Percentiles rank a stretch among this genome's conserved stretches.
Evolutionary conservation across 768 basidiomycete species (phyloP).

Genomic region (Russula brevipes): DNA sequence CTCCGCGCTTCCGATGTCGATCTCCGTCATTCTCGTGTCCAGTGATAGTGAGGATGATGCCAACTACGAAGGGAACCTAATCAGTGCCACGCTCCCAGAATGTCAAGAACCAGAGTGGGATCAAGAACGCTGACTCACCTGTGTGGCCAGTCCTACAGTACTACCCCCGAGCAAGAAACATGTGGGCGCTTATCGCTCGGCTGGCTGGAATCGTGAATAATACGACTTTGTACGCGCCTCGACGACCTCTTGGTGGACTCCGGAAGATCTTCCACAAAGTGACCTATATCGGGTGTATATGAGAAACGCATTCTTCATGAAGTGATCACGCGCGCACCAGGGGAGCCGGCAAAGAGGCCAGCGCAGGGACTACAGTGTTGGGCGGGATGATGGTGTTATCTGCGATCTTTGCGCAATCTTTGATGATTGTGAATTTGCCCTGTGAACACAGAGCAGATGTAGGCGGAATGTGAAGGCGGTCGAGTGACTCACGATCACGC

Average conservation of each 20-base stretch:
- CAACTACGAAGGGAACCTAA: not conserved
- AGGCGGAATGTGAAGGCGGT: not conserved
- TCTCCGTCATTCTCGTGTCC: not conserved
- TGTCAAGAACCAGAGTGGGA: not conserved
- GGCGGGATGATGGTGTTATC: conserved; percentile 89
- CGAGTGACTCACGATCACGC: conserved; percentile 68
- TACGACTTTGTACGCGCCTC: conserved; percentile 81
- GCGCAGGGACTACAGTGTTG: conserved; percentile 86
- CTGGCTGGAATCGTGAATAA: conserved; percentile 76
- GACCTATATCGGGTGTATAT: conserved; percentile 43
- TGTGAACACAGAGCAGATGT: conserved; percentile 30
- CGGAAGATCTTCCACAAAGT: conserved; percentile 77
- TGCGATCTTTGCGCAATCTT: conserved; percentile 86
- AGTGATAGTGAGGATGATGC: not conserved
- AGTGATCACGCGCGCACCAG: conserved; percentile 48
- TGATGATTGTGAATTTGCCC: conserved; percentile 97
- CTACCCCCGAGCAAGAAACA: not conserved
- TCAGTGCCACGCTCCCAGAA: not conserved
- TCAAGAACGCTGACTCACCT: not conserved
- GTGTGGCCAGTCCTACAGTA: not conserved
- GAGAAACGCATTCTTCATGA: not conserved
- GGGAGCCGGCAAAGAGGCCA: conserved; percentile 86
- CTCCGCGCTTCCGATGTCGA: not conserved
- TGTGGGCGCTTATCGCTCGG: conserved; percentile 25
- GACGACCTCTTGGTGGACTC: conserved; percentile 93